Percentiles rank a stretch among this genome's conserved stretches.
Evolutionary conservation across 495 filamentous ascomycete genomes (phyloP).

Genomic region (Neurospora sp.): DNA sequence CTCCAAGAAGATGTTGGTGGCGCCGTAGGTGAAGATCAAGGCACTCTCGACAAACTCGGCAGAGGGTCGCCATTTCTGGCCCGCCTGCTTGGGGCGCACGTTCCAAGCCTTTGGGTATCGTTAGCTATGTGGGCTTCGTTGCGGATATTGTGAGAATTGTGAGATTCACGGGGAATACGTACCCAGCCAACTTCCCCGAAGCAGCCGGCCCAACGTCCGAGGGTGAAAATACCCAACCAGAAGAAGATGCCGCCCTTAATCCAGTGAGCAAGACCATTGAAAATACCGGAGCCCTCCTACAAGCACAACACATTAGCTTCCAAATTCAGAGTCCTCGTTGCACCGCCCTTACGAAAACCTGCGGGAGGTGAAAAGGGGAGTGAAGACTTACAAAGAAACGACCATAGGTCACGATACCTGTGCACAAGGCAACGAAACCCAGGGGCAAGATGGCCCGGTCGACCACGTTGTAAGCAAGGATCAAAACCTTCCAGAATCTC

Average conservation of each 20-base stretch:
- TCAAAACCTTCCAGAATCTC: conserved; percentile 32
- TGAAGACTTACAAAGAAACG: conserved; percentile 43
- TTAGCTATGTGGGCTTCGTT: conserved; percentile 10
- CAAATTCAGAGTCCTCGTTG: conserved; percentile 38
- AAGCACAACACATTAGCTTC: background rate
- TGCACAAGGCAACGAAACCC: conserved; percentile 49
- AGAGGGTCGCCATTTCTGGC: conserved; percentile 57
- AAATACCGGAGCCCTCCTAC: conserved; percentile 18
- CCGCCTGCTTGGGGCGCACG: conserved; percentile 54
- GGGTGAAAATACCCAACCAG: conserved; percentile 80
- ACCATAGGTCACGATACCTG: conserved; percentile 48
- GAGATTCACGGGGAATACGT: conserved; percentile 8
- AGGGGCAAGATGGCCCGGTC: conserved; percentile 40
- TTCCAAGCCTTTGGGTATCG: conserved; percentile 62
- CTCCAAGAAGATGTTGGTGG: conserved; percentile 87
- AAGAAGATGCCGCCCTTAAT: conserved; percentile 98
- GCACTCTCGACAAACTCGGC: conserved; percentile 84
- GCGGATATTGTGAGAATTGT: background rate
- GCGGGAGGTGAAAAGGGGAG: background rate
- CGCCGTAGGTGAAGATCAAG: conserved; percentile 81
- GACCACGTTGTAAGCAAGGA: conserved; percentile 31
- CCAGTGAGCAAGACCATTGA: conserved; percentile 86
- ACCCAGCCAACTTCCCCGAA: conserved; percentile 89
- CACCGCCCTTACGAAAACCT: background rate
- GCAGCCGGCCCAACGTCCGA: conserved; percentile 83